Conservation (phyloP, 2,329 filamentous ascomycete genomes). For the Trichoderma koningii region DNA sequence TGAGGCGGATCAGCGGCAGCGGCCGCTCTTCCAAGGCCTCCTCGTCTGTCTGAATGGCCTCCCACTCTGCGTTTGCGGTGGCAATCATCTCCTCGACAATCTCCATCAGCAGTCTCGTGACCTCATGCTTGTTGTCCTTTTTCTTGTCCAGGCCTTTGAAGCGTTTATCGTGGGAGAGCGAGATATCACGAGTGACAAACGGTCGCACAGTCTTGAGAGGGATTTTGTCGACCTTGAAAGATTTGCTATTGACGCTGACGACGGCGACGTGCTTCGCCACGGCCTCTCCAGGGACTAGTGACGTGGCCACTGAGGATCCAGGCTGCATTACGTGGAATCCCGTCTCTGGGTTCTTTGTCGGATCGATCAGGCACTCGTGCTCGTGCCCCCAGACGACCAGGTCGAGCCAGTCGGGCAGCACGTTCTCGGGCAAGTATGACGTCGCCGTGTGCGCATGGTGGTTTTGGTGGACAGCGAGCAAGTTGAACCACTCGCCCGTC, state of each 20-base stretch:
- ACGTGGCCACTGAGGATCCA: slow-evolving; percentile 93
- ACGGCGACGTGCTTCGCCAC: slow-evolving; percentile 90
- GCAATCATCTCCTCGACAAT: slow-evolving; percentile 87
- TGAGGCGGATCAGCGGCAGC: slow-evolving; percentile 81
- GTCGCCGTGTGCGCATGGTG: slow-evolving; percentile 90
- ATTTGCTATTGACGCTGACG: slow-evolving; percentile 76
- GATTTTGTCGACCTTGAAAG: slow-evolving; percentile 78
- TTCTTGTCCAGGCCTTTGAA: slow-evolving; percentile 78
- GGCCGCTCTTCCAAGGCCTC: slow-evolving; percentile 64
- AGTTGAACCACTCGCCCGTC: slow-evolving; percentile 89
- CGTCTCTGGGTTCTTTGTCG: slow-evolving; percentile 78
- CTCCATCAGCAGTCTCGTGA: slow-evolving; percentile 74
- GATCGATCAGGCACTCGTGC: slow-evolving; percentile 92
- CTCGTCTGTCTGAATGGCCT: slow-evolving; percentile 69
- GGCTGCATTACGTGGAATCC: slow-evolving; percentile 97
- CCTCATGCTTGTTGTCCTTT: slow-evolving; percentile 77
- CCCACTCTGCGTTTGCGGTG: slow-evolving; percentile 80
- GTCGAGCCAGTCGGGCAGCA: slow-evolving; percentile 88
- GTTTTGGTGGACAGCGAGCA: slow-evolving; percentile 95
- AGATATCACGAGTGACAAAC: slow-evolving; percentile 83
- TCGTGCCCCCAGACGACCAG: slow-evolving; percentile 97
- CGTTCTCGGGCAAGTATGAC: slow-evolving; percentile 90
- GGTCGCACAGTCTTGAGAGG: slow-evolving; percentile 86
- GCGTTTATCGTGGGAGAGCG: slow-evolving; percentile 71
- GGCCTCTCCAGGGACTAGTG: slow-evolving; percentile 84